These are phyloP conservation scores for Lagerstroemia speciosa DNA, from an alignment of 345 rosid genomes.

Conservation along the genomic window DNA sequence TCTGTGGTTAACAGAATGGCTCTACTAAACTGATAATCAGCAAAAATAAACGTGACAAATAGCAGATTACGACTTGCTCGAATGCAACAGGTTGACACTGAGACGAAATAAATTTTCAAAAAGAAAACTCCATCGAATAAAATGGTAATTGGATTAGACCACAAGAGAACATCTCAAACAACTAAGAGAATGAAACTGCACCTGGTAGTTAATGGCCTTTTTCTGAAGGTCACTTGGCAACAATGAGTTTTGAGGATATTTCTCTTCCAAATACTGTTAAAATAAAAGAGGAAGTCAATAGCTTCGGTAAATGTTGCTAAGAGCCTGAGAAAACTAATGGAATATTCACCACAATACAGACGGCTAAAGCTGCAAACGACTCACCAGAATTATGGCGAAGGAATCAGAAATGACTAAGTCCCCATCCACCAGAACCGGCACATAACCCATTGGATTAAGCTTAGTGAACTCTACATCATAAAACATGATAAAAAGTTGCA, in stretches of 20 bases:
- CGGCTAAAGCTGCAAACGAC: conserved; percentile 3
- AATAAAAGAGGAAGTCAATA: not conserved
- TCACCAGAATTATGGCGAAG: conserved; percentile 58
- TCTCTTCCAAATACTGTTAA: conserved; percentile 74
- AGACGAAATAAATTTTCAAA: not conserved
- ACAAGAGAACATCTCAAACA: not conserved
- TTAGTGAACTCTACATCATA: conserved; percentile 42
- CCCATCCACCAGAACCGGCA: conserved; percentile 72
- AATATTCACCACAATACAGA: not conserved
- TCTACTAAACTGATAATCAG: not conserved
- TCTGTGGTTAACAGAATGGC: not conserved
- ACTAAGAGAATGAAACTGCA: conserved; percentile 10
- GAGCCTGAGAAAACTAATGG: not conserved
- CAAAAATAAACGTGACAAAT: not conserved
- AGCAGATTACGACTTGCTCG: not conserved
- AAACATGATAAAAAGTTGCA: not conserved
- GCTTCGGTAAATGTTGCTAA: not conserved
- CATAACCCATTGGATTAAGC: conserved; percentile 76
- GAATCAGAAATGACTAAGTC: conserved; percentile 61
- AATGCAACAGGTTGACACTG: not conserved
- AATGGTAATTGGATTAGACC: not conserved
- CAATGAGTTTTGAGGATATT: conserved; percentile 60
- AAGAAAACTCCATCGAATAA: too few relatives aligned
- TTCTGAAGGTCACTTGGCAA: conserved; percentile 55
- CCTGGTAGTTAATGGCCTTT: conserved; percentile 66